Percentiles rank a stretch among this genome's conserved stretches.
These are phyloP conservation scores for Ceratocystiopsis sp. DNA, from an alignment of 2,329 filamentous ascomycete genomes.

Conservation along the genomic window DNA sequence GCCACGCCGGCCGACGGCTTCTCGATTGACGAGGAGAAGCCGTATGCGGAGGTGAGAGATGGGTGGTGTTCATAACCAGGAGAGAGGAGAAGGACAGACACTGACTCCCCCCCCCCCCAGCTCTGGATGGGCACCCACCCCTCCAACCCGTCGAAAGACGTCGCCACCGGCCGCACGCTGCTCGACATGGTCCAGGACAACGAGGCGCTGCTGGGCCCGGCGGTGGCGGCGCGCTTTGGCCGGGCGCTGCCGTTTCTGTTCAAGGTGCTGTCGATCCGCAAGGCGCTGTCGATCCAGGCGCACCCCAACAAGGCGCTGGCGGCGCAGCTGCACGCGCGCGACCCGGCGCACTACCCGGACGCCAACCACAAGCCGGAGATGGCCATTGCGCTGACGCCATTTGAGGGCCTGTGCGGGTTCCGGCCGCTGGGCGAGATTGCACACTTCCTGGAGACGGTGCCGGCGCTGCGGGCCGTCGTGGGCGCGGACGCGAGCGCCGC, in stretches of 20 bases:
- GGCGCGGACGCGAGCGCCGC: slow-evolving; percentile 43
- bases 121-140: slow-evolving; percentile 99
- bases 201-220: slow-evolving; percentile 57
- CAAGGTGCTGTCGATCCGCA: slow-evolving; percentile 92
- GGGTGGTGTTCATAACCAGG: not conserved
- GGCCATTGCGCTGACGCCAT: slow-evolving; percentile 93
- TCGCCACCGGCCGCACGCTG: slow-evolving; percentile 67
- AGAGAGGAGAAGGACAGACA: not conserved
- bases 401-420: slow-evolving; percentile 93
- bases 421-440: slow-evolving; percentile 71
- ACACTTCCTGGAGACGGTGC: slow-evolving; percentile 52
- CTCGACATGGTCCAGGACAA: slow-evolving; percentile 82
- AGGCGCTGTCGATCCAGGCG: slow-evolving; percentile 91
- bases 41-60: slow-evolving; percentile 66
- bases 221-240: slow-evolving; percentile 59
- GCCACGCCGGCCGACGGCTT: slow-evolving; percentile 64
- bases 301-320: slow-evolving; percentile 93
- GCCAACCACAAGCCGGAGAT: slow-evolving; percentile 99
- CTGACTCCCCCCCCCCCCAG: slow-evolving; percentile 28
- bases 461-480: slow-evolving; percentile 46
- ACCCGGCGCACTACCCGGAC: slow-evolving; percentile 91
- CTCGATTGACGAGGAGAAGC: slow-evolving; percentile 67
- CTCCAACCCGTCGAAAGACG: slow-evolving; percentile 82
- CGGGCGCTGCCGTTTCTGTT: slow-evolving; percentile 86
- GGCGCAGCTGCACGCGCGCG: slow-evolving; percentile 67